Evolutionary conservation across 2,329 filamentous ascomycete genomes (phyloP).

Genomic region (Truncatella angustata): DNA sequence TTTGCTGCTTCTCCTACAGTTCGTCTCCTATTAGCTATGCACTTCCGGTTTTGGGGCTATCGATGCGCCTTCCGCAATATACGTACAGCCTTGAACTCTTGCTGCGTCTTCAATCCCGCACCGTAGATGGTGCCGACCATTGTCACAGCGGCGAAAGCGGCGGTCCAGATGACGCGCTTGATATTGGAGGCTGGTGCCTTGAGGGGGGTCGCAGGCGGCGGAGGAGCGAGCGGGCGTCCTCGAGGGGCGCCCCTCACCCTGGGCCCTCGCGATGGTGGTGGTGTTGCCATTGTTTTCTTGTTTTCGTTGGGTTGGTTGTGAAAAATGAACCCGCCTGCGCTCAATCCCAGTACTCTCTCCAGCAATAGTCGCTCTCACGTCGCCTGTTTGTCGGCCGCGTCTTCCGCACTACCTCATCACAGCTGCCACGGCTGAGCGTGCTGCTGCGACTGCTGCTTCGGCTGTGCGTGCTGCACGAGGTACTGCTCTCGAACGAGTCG

Average conservation of each 20-base stretch:
- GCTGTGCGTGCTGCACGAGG: slow-evolving; percentile 8
- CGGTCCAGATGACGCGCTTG: slow-evolving; percentile 33
- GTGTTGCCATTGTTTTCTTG: slow-evolving; percentile 5
- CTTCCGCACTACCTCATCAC: slow-evolving; percentile 10
- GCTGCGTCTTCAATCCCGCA: slow-evolving; percentile 47
- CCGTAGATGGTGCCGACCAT: slow-evolving; percentile 47
- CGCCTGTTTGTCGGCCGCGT: slow-evolving; percentile 5
- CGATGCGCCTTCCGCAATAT: not conserved
- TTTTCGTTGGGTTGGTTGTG: not conserved
- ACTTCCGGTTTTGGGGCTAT: not conserved
- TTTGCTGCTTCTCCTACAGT: slow-evolving; percentile 29
- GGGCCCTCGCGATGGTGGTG: slow-evolving; percentile 9
- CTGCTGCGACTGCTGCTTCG: slow-evolving; percentile 5
- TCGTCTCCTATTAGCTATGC: not conserved
- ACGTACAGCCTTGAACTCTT: slow-evolving; percentile 43
- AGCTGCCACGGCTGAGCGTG: not conserved
- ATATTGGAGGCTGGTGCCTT: slow-evolving; percentile 12
- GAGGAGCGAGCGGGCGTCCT: not conserved
- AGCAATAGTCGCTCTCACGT: slow-evolving; percentile 17
- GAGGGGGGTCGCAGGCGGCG: not conserved
- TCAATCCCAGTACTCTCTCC: slow-evolving; percentile 21
- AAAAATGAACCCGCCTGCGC: not conserved
- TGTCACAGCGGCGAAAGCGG: slow-evolving; percentile 44
- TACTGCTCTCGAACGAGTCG: slow-evolving; percentile 15
- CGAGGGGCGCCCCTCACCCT: not conserved